These are phyloP conservation scores for Aspergillus nanangensis DNA, from an alignment of 495 filamentous ascomycete species.

Conservation along the genomic window DNA sequence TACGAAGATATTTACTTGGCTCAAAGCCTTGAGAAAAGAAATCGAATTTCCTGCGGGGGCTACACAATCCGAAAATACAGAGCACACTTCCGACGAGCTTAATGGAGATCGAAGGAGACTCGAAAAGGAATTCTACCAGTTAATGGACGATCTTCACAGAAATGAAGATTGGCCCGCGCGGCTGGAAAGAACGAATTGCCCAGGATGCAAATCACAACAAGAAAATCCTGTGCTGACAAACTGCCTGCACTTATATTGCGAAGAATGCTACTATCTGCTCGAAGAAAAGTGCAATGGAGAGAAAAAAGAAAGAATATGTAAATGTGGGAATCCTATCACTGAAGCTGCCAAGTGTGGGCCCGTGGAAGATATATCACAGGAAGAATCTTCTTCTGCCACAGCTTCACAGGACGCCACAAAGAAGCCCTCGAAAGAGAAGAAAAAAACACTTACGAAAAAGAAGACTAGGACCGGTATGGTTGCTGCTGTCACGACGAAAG, in stretches of 20 bases:
- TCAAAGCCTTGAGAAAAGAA: background rate
- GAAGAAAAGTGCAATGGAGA: conserved; percentile 12
- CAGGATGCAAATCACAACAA: conserved; percentile 23
- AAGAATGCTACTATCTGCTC: conserved; percentile 35
- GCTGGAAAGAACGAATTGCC: conserved; percentile 27
- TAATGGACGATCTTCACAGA: conserved; percentile 21
- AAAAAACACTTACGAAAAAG: background rate
- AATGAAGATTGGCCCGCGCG: conserved; percentile 24
- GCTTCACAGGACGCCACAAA: background rate
- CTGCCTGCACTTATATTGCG: conserved; percentile 48
- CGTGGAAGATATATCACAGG: background rate
- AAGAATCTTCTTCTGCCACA: background rate
- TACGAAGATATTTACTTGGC: background rate
- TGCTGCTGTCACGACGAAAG: background rate
- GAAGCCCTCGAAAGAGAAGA: conserved; percentile 6
- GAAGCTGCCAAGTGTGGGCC: conserved; percentile 6
- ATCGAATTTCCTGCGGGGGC: background rate
- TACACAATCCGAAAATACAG: background rate
- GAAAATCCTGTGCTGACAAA: conserved; percentile 32
- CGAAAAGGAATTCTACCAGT: conserved; percentile 18
- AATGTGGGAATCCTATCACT: conserved; percentile 13
- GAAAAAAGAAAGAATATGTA: conserved; percentile 18
- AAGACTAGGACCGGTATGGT: background rate
- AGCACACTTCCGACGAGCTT: background rate
- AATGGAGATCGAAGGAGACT: conserved; percentile 7